Percentiles rank a stretch among this genome's conserved stretches.
Conservation (phyloP, 108 stramenopile species). For the Skeletonema marinoi region DNA sequence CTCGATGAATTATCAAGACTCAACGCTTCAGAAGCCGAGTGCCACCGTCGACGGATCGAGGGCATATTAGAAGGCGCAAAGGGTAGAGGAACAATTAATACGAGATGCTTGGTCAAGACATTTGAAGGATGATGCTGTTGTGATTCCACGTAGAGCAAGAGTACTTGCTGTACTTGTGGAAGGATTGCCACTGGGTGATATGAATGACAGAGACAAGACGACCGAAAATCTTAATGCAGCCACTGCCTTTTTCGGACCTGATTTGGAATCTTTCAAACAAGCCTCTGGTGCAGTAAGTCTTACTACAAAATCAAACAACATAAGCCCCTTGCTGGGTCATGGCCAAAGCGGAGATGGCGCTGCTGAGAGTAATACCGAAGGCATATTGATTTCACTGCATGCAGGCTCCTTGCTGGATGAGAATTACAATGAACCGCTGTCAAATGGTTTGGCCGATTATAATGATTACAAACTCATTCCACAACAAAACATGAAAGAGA, state of each 20-base stretch:
- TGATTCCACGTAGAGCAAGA: slow-evolving; percentile 70
- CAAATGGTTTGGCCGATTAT: not conserved
- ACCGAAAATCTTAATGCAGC: slow-evolving; percentile 13
- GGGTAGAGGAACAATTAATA: slow-evolving; percentile 41
- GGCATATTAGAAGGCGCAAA: slow-evolving; percentile 23
- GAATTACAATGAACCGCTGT: slow-evolving; percentile 8
- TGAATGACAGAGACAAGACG: not conserved
- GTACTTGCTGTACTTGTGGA: slow-evolving; percentile 69
- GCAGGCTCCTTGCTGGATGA: slow-evolving; percentile 34
- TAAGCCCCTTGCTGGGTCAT: slow-evolving; percentile 14
- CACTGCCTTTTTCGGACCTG: slow-evolving; percentile 34
- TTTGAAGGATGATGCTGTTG: slow-evolving; percentile 61
- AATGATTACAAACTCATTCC: slow-evolving; percentile 4
- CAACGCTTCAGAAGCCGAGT: slow-evolving; percentile 22
- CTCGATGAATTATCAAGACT: slow-evolving; percentile 11
- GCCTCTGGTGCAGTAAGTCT: slow-evolving; percentile 40
- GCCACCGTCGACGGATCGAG: slow-evolving; percentile 13
- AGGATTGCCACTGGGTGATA: not conserved
- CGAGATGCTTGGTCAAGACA: slow-evolving; percentile 85
- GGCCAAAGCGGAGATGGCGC: not conserved
- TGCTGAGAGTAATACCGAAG: not conserved
- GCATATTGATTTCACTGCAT: slow-evolving; percentile 39
- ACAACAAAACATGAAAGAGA: slow-evolving; percentile 1
- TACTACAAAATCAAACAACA: slow-evolving; percentile 5
- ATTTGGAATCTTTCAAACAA: slow-evolving; percentile 12